These are phyloP conservation scores for Sclerotinia minor DNA, from an alignment of 2,329 filamentous ascomycete species.

Conservation along the genomic window DNA sequence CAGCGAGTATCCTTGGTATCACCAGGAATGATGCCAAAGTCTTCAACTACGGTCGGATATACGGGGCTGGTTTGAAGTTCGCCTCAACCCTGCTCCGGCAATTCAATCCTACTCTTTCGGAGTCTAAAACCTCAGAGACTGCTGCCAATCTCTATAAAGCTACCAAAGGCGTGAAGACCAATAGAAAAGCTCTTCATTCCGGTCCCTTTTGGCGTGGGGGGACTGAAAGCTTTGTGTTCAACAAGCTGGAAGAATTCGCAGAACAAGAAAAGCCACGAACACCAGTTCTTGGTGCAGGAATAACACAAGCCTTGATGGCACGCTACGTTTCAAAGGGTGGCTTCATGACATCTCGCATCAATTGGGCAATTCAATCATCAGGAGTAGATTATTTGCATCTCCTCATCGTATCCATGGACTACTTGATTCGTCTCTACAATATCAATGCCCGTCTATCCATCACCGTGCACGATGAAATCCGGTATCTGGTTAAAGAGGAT, in stretches of 20 bases:
- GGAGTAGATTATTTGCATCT: constrained; percentile 97
- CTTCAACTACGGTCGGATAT: constrained; percentile 98
- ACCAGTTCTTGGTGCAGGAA: constrained; percentile 89
- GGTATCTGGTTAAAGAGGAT: constrained; percentile 81
- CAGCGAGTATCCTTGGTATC: constrained; percentile 87
- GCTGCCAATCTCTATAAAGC: constrained; percentile 80
- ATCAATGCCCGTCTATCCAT: constrained; percentile 83
- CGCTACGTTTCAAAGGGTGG: constrained; percentile 84
- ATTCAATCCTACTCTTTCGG: constrained; percentile 84
- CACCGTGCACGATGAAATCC: constrained; percentile 96
- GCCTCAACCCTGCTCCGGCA: constrained; percentile 86
- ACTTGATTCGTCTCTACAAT: constrained; percentile 80
- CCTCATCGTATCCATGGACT: constrained; percentile 92
- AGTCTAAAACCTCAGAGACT: constrained; percentile 72
- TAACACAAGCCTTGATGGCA: constrained; percentile 91
- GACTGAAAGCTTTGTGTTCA: constrained; percentile 97
- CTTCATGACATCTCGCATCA: constrained; percentile 95
- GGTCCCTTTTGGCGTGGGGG: constrained; percentile 91
- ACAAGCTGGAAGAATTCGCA: constrained; percentile 95
- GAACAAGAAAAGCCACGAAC: constrained; percentile 90
- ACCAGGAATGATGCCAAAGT: constrained; percentile 94
- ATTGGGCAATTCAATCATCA: constrained; percentile 98
- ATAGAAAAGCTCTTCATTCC: constrained; percentile 68
- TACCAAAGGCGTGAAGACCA: constrained; percentile 89
- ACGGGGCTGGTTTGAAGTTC: constrained; percentile 95